A percentile compares a stretch with the other conserved stretches of the same genome.
phyloP scores from a whole-genome alignment of 768 basidiomycete species.

The Russula foetens region DNA sequence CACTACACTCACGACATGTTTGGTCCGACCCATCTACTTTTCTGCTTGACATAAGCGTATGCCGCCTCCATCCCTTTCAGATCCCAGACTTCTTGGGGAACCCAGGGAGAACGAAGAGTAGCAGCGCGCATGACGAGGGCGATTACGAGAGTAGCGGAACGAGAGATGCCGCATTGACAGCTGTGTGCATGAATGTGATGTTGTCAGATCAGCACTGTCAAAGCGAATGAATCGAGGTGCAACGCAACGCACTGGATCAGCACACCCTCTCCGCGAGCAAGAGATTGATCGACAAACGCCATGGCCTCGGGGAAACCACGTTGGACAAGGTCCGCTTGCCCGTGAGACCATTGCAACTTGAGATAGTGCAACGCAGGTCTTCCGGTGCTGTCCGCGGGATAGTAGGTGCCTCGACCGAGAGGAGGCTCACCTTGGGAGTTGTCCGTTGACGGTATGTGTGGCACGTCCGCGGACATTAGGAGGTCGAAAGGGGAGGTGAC shows the following conservation, averaged over 20 bases:
- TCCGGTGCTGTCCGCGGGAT: slow-evolving; percentile 61
- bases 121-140: slow-evolving; percentile 94
- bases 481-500: slow-evolving; percentile 65
- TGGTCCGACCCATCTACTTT: slow-evolving; percentile 81
- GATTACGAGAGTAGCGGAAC: slow-evolving; percentile 84
- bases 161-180: slow-evolving; percentile 90
- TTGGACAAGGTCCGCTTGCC: slow-evolving; percentile 80
- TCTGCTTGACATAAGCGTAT: slow-evolving; percentile 83
- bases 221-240: not conserved
- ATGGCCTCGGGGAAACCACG: slow-evolving; percentile 75
- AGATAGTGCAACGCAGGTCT: slow-evolving; percentile 81
- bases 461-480: slow-evolving; percentile 32
- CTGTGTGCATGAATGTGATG: slow-evolving; percentile 32
- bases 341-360: slow-evolving; percentile 89
- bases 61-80: slow-evolving; percentile 86
- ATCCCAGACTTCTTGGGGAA: slow-evolving; percentile 68
- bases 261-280: slow-evolving; percentile 69
- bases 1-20: slow-evolving; percentile 83
- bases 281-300: slow-evolving; percentile 70
- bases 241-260: slow-evolving; percentile 66
- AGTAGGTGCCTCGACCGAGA: slow-evolving; percentile 43
- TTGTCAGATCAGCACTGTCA: not conserved
- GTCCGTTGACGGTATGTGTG: slow-evolving; percentile 42
- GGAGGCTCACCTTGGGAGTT: slow-evolving; percentile 56
- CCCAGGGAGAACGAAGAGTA: slow-evolving; percentile 51